phyloP scores from a whole-genome alignment of 257 asterid genomes.

The Coffea eugenioides region DNA sequence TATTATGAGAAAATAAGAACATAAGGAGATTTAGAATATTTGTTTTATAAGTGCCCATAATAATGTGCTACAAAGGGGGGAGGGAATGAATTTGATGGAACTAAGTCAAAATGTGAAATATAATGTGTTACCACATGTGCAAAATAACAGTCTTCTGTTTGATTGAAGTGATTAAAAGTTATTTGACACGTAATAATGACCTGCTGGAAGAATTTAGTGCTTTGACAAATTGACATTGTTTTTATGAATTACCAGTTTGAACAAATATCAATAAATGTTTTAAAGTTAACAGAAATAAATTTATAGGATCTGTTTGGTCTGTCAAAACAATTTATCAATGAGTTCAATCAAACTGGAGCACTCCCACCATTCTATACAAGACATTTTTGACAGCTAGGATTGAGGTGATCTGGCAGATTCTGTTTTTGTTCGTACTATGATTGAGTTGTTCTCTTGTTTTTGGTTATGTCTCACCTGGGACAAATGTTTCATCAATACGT shows the following conservation, averaged over 20 bases:
- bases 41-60: background rate
- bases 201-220: background rate
- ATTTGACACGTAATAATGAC: too few species aligned
- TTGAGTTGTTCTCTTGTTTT: background rate
- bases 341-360: background rate
- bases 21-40: background rate
- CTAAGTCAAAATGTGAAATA: background rate
- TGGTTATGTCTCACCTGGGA: too few species aligned
- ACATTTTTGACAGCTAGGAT: background rate
- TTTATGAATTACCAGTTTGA: background rate
- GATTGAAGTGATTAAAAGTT: background rate
- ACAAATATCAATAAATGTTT: background rate
- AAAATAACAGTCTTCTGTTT: background rate
- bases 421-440: too few species aligned
- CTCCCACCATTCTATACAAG: background rate
- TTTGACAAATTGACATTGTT: background rate
- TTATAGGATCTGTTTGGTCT: background rate
- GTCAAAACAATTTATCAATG: background rate
- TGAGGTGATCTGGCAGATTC: background rate
- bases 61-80: background rate
- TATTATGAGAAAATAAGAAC: background rate
- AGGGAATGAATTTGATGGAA: background rate
- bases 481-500: background rate
- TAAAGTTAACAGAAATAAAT: background rate
- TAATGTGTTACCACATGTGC: background rate